Base-by-base conservation (phyloP, 2,329 filamentous ascomycete genomes). In the Trichoderma simmonsii region DNA sequence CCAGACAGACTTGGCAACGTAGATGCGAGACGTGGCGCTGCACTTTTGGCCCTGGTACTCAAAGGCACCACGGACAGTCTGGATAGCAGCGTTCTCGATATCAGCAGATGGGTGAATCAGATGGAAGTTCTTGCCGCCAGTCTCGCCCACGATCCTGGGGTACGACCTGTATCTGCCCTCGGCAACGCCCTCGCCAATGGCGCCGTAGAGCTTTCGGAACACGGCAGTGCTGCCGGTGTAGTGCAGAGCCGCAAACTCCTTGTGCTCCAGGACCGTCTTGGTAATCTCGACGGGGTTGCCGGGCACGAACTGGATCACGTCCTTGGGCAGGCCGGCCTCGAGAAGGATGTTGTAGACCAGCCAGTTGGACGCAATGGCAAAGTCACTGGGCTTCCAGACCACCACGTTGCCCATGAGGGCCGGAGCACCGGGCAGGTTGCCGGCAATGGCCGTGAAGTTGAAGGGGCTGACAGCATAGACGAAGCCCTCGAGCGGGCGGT, bases 381-480 rank as follows among this genome's bases (percentile, higher is more conserved):
- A 91, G 76, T 95, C 93, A 15, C 93, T 96, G n/a, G 95, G 95
- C 86, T 98, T 98, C 95, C 95, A 98, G 61, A 98, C 84, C 5
- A 97, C 94, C 2, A 98, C 95, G 81, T 98, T 98, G 72, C 95
- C 95, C 86, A 98, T 91, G 70, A 98, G 85, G 1, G 94, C 94
- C 15, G 95, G 94, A 1, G 93, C 91, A 62, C 90, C 92, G 18
- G 92, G 89, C 56, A 98, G 86, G 83, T 97, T 98, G 71, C 92
- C 95, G 12, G 91, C 94, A 77, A 98, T 97, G 74, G 95, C 95
- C 26, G 95, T 98, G 84, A 98, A 98, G 86, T 98, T 98, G 88
- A 98, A 98, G 57, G 95, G 95, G 73, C 91, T 93, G 77, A 98
- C 90, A 43, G 95, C 95, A 81, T 98, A 98, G 74, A 98, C 94